Percentiles rank a stretch among this genome's conserved stretches.
phyloP scores from a whole-genome alignment of 2,329 filamentous ascomycete species.

The Leptographium wingfieldii region DNA sequence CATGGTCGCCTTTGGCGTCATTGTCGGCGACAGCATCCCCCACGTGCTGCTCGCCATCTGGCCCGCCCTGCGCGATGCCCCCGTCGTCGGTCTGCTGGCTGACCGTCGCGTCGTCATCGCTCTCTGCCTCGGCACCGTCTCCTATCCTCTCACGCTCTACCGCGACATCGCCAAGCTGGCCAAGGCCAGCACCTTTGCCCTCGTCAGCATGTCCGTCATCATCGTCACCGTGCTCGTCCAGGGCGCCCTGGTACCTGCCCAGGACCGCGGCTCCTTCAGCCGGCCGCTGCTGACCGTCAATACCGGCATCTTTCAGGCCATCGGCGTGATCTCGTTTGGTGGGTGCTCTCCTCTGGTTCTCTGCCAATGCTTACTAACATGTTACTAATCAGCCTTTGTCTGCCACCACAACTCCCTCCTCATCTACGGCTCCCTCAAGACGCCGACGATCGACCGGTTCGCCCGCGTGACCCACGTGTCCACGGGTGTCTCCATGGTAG shows the following conservation, averaged over 20 bases:
- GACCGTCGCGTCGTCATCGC: conserved; percentile 75
- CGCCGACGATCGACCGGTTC: conserved; percentile 92
- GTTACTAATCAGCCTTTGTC: conserved; percentile 37
- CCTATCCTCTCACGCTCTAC: conserved; percentile 85
- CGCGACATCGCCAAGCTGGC: conserved; percentile 96
- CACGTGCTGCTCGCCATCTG: conserved; percentile 76
- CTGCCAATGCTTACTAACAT: background rate
- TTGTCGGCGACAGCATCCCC: conserved; percentile 92
- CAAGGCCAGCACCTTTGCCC: conserved; percentile 85
- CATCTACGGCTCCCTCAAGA: conserved; percentile 91
- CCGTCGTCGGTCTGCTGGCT: conserved; percentile 71
- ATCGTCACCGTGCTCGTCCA: conserved; percentile 79
- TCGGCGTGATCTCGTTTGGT: conserved; percentile 98
- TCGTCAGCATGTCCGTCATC: conserved; percentile 88
- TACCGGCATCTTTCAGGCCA: conserved; percentile 81
- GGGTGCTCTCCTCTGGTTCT: conserved; percentile 17
- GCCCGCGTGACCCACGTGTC: conserved; percentile 87
- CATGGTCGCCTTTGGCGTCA: conserved; percentile 97
- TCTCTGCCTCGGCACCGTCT: conserved; percentile 75
- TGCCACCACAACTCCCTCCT: conserved; percentile 91
- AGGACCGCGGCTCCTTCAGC: conserved; percentile 58
- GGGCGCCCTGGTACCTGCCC: conserved; percentile 58
- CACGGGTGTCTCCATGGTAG: conserved; percentile 78
- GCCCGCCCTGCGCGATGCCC: conserved; percentile 57
- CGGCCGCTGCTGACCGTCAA: conserved; percentile 67